Evolutionary conservation across 495 filamentous ascomycete genomes (phyloP).

Genomic region (Aspergillus ellipticus): DNA sequence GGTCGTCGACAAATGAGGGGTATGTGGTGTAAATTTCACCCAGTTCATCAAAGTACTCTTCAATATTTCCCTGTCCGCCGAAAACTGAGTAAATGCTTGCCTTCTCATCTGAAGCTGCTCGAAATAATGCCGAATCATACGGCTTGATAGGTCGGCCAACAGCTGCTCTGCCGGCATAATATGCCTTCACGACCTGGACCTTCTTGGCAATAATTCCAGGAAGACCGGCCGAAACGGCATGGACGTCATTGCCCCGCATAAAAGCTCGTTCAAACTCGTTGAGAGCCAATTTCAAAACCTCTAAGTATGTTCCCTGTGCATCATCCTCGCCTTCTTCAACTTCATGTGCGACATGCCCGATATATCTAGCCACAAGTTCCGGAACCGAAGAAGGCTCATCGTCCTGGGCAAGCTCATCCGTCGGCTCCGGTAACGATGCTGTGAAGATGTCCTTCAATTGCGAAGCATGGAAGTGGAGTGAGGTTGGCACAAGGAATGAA

Average conservation of each 20-base stretch:
- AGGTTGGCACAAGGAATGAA: conserved; percentile 89
- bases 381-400: conserved; percentile 92
- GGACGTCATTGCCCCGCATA: conserved; percentile 91
- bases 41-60: conserved; percentile 98
- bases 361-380: conserved; percentile 88
- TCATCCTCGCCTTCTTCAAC: conserved; percentile 90
- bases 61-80: conserved; percentile 98
- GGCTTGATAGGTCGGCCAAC: conserved; percentile 76
- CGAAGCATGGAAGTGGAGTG: conserved; percentile 90
- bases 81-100: conserved; percentile 88
- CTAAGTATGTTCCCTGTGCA: conserved; percentile 73
- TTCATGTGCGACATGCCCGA: conserved; percentile 81
- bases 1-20: conserved; percentile 79
- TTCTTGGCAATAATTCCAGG: conserved; percentile 90
- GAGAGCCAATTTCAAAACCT: conserved; percentile 81
- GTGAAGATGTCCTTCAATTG: conserved; percentile 85
- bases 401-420: conserved; percentile 94
- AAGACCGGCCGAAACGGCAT: conserved; percentile 77
- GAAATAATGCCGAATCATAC: conserved; percentile 89
- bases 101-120: conserved; percentile 74
- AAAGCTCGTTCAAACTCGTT: conserved; percentile 96
- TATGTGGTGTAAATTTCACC: conserved; percentile 88
- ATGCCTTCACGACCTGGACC: conserved; percentile 76
- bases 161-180: conserved; percentile 84
- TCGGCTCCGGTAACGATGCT: conserved; percentile 78